These are phyloP conservation scores for Drechslerella stenobrocha DNA, from an alignment of 2,329 filamentous ascomycete species.

Conservation along the genomic window DNA sequence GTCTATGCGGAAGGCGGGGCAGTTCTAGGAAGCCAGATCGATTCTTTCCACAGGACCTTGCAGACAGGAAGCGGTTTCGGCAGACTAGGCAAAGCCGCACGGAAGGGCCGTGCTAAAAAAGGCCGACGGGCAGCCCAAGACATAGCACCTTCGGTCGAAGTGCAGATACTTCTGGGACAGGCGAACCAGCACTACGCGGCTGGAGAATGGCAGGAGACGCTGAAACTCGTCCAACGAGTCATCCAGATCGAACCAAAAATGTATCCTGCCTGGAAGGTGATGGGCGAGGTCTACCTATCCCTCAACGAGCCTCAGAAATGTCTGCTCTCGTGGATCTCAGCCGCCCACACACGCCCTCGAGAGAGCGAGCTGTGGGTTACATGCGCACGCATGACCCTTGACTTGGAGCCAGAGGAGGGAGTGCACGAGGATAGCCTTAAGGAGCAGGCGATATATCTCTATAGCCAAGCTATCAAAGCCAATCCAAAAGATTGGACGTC, in stretches of 20 bases:
- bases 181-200: slow-evolving; percentile 71
- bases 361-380: slow-evolving; percentile 65
- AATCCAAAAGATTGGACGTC: slow-evolving; percentile 64
- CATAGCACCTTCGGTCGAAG: slow-evolving; percentile 59
- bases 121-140: slow-evolving; percentile 50
- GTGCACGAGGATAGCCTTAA: slow-evolving; percentile 59
- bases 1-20: slow-evolving; percentile 23
- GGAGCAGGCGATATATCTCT: slow-evolving; percentile 64
- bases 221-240: slow-evolving; percentile 65
- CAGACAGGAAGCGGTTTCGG: slow-evolving; percentile 21
- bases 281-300: slow-evolving; percentile 66
- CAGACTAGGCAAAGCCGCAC: slow-evolving; percentile 35
- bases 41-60: slow-evolving; percentile 42
- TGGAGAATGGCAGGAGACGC: slow-evolving; percentile 64
- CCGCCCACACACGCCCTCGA: slow-evolving; percentile 67
- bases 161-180: slow-evolving; percentile 68
- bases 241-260: slow-evolving; percentile 71
- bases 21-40: slow-evolving; percentile 26
- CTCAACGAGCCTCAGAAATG: slow-evolving; percentile 64
- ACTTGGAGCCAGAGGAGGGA: slow-evolving; percentile 58
- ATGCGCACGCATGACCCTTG: slow-evolving; percentile 62
- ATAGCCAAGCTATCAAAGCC: slow-evolving; percentile 64
- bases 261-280: slow-evolving; percentile 66
- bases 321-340: slow-evolving; percentile 65
- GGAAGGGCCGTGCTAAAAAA: slow-evolving; percentile 18